A percentile compares a stretch with the other conserved stretches of the same genome.
These are phyloP conservation scores for Metahyphopichia silvanorum DNA, from an alignment of 805 yeast genomes.

Conservation along the genomic window DNA sequence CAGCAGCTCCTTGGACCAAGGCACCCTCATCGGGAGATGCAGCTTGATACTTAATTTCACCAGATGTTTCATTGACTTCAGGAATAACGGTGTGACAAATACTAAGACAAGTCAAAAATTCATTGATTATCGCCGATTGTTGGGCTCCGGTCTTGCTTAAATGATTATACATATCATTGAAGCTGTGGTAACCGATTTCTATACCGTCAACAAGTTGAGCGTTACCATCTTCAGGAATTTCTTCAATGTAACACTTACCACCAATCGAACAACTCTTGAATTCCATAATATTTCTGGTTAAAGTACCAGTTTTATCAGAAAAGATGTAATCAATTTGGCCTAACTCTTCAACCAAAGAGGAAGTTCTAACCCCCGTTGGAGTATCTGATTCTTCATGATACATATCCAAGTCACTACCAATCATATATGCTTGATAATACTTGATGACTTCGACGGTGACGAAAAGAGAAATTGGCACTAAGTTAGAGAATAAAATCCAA, in stretches of 20 bases:
- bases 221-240: conserved; percentile 85
- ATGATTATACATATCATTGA: conserved; percentile 56
- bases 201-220: conserved; percentile 72
- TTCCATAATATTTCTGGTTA: conserved; percentile 95
- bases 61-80: conserved; percentile 58
- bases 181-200: conserved; percentile 75
- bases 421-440: conserved; percentile 91
- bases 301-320: conserved; percentile 96
- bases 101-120: conserved; percentile 79
- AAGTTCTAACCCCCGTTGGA: conserved; percentile 92
- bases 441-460: conserved; percentile 96
- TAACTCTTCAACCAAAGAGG: conserved; percentile 91
- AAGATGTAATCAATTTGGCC: conserved; percentile 97
- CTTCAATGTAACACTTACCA: conserved; percentile 83
- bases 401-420: conserved; percentile 91
- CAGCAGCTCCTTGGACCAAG: conserved; percentile 92
- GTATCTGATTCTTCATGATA: conserved; percentile 85
- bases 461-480: conserved; percentile 95
- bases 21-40: conserved; percentile 99
- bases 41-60: conserved; percentile 87
- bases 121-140: conserved; percentile 54
- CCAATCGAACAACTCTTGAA: conserved; percentile 91
- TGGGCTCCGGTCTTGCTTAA: conserved; percentile 40
- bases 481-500: conserved; percentile 93
- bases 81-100: conserved; percentile 98